These are phyloP conservation scores for Cordia subcordata DNA, from an alignment of 257 asterid genomes.

Conservation along the genomic window DNA sequence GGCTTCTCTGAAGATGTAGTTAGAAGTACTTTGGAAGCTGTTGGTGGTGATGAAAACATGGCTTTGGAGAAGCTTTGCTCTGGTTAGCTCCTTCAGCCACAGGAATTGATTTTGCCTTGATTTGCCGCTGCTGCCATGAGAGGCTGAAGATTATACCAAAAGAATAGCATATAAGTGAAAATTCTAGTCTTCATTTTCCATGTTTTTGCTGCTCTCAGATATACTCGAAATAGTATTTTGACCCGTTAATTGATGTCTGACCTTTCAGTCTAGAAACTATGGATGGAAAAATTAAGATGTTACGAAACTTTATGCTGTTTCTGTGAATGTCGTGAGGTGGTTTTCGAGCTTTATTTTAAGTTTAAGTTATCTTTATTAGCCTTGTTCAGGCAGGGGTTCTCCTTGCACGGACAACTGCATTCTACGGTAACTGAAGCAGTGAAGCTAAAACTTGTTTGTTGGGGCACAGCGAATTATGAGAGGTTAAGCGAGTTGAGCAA, in stretches of 20 bases:
- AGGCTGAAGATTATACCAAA: slow-evolving; percentile 2
- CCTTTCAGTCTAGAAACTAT: background rate
- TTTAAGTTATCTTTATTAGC: too few species aligned
- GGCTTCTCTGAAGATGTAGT: slow-evolving; percentile 78
- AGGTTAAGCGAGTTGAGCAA: too few species aligned
- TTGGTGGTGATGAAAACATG: slow-evolving; percentile 82
- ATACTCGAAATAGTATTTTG: too few species aligned
- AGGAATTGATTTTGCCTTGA: background rate
- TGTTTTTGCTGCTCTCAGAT: background rate
- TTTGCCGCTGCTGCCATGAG: slow-evolving; percentile 5
- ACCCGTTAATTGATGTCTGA: background rate
- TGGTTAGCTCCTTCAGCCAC: slow-evolving; percentile 24
- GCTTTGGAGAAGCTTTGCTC: slow-evolving; percentile 98
- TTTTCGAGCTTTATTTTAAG: too few species aligned
- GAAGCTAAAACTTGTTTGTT: too few species aligned
- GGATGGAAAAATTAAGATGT: too few species aligned
- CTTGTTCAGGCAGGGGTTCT: too few species aligned
- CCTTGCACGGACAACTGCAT: too few species aligned
- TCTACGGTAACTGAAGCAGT: too few species aligned
- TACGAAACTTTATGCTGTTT: too few species aligned
- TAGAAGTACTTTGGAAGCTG: slow-evolving; percentile 66
- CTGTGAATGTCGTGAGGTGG: too few species aligned
- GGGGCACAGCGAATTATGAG: too few species aligned
- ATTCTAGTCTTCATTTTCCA: background rate
- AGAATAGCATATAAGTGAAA: background rate